Evolutionary conservation across 2,329 filamentous ascomycete species (phyloP).

Genomic region (Aspergillus fijiensis): DNA sequence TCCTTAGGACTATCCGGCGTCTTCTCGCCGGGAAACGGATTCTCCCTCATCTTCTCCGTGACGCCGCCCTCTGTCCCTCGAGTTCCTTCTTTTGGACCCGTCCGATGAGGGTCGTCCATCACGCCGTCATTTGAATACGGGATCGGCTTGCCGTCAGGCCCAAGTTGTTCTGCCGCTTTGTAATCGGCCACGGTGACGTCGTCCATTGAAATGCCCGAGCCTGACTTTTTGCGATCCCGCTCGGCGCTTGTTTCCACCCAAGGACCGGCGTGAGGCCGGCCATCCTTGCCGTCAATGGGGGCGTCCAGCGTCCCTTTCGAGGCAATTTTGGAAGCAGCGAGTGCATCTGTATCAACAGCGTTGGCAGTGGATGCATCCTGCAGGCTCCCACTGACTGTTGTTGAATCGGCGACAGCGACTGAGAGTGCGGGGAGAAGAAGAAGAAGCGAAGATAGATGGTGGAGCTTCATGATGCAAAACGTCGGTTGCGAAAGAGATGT

Average conservation of each 20-base stretch:
- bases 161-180: conserved; percentile 40
- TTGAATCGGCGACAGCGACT: conserved; percentile 23
- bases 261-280: conserved; percentile 87
- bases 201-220: conserved; percentile 37
- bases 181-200: conserved; percentile 24
- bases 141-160: conserved; percentile 43
- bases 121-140: conserved; percentile 70
- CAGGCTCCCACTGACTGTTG: conserved; percentile 14
- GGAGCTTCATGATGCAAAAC: conserved; percentile 2
- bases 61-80: conserved; percentile 88
- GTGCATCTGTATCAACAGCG: conserved; percentile 18
- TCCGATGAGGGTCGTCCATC: conserved; percentile 83
- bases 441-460: conserved; percentile 31
- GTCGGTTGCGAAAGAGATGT: neutral
- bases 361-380: conserved; percentile 15
- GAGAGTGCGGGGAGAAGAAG: conserved; percentile 38
- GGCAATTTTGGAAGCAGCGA: conserved; percentile 23
- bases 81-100: conserved; percentile 77
- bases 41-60: conserved; percentile 78
- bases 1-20: conserved; percentile 83
- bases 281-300: conserved; percentile 88
- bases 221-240: conserved; percentile 45
- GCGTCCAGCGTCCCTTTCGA: conserved; percentile 69
- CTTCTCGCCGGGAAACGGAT: conserved; percentile 69
- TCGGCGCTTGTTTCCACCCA: conserved; percentile 54